A percentile compares a stretch with the other conserved stretches of the same genome.
Evolutionary conservation across 805 yeast genomes (phyloP).

Genomic region (Grigorovia transvaalensis): DNA sequence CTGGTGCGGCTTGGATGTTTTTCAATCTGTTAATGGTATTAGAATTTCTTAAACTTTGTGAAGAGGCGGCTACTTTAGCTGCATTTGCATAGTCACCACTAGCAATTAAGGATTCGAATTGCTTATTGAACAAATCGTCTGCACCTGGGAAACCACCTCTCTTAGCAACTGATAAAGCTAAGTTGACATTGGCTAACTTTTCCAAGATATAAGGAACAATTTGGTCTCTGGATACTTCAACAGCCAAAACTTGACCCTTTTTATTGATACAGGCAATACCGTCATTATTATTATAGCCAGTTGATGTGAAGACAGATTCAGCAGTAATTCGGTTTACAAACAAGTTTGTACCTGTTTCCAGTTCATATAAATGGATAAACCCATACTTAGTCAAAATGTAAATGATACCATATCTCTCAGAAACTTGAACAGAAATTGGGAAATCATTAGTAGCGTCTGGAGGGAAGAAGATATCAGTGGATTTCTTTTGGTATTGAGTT

Average conservation of each 20-base stretch:
- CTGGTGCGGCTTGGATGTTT: slow-evolving; percentile 83
- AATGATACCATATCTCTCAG: slow-evolving; percentile 75
- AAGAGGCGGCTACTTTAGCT: slow-evolving; percentile 93
- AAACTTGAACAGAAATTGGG: slow-evolving; percentile 86
- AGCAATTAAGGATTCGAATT: slow-evolving; percentile 73
- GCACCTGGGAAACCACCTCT: slow-evolving; percentile 98
- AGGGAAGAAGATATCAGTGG: slow-evolving; percentile 90
- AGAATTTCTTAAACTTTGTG: slow-evolving; percentile 85
- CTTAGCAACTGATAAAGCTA: slow-evolving; percentile 82
- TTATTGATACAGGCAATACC: slow-evolving; percentile 93
- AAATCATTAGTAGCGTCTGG: slow-evolving; percentile 93
- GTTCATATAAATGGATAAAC: slow-evolving; percentile 88
- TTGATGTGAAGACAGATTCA: slow-evolving; percentile 87
- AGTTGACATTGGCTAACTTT: slow-evolving; percentile 72
- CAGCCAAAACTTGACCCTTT: slow-evolving; percentile 89
- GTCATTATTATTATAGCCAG: slow-evolving; percentile 55
- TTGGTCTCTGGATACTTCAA: slow-evolving; percentile 74
- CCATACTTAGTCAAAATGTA: slow-evolving; percentile 92
- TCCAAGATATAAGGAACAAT: slow-evolving; percentile 83
- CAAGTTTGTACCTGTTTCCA: slow-evolving; percentile 84
- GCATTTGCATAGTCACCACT: slow-evolving; percentile 86
- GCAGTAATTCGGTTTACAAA: slow-evolving; percentile 95
- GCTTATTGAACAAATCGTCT: slow-evolving; percentile 81
- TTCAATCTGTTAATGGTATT: slow-evolving; percentile 90
- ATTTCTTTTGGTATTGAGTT: slow-evolving; percentile 66